Evolutionary conservation across 768 basidiomycete genomes (phyloP).

Genomic region (Coprinopsis sp.): DNA sequence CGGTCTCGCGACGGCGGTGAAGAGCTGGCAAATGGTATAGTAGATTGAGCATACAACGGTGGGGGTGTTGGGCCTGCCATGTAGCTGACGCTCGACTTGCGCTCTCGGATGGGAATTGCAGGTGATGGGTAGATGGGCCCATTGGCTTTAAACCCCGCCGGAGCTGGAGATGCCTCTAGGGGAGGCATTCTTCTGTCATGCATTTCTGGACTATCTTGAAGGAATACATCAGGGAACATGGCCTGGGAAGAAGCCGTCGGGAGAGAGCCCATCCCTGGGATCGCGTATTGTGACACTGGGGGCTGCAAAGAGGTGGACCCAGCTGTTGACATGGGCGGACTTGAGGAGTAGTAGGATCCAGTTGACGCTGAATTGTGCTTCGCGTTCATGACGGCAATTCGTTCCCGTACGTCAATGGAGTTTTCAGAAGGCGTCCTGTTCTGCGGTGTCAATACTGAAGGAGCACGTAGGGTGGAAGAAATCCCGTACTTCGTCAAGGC

Average conservation of each 20-base stretch:
- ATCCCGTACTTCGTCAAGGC: too few relatives aligned
- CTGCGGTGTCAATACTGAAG: background rate
- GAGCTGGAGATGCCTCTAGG: too few relatives aligned
- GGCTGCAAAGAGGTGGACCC: background rate
- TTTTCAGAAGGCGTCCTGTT: conserved; percentile 8
- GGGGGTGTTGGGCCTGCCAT: background rate
- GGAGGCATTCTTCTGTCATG: too few relatives aligned
- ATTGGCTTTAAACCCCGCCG: too few relatives aligned
- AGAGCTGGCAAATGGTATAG: background rate
- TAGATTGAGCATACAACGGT: background rate
- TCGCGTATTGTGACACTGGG: background rate
- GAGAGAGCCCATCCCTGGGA: too few relatives aligned
- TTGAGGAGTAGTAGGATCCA: conserved; percentile 27
- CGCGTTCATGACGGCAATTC: conserved; percentile 38
- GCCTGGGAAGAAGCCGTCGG: too few relatives aligned
- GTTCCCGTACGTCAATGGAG: conserved; percentile 32
- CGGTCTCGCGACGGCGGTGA: background rate
- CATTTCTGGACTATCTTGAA: too few relatives aligned
- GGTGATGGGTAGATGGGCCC: too few relatives aligned
- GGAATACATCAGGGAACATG: too few relatives aligned
- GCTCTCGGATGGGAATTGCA: background rate
- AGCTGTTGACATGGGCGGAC: background rate
- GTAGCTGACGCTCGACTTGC: background rate
- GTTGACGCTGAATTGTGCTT: conserved; percentile 37
- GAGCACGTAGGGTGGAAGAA: background rate